Percentiles rank a stretch among this genome's conserved stretches.
Evolutionary conservation across 2,329 filamentous ascomycete species (phyloP).

Genomic region (Botrytis porri): DNA sequence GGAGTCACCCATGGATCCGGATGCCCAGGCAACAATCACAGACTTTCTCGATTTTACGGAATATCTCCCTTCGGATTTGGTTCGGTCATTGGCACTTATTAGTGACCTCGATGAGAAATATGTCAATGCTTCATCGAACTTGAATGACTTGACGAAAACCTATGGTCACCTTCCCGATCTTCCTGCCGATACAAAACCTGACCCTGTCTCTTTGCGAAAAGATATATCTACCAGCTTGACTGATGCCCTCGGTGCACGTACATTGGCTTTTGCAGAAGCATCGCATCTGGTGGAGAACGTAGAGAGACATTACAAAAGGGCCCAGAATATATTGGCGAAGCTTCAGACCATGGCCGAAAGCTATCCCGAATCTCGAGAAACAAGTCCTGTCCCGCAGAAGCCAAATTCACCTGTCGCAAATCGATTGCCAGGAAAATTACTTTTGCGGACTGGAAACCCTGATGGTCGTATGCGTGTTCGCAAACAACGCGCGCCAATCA

Average conservation of each 20-base stretch:
- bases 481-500: conserved; percentile 48
- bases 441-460: conserved; percentile 45
- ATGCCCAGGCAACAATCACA: conserved; percentile 66
- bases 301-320: conserved; percentile 58
- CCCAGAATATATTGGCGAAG: conserved; percentile 57
- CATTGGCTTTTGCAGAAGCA: conserved; percentile 60
- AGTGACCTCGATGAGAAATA: conserved; percentile 61
- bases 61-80: conserved; percentile 65
- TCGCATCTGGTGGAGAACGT: conserved; percentile 62
- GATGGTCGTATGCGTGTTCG: conserved; percentile 24
- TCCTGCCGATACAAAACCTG: conserved; percentile 47
- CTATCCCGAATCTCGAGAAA: conserved; percentile 51
- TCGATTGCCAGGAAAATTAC: conserved; percentile 47
- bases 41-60: conserved; percentile 64
- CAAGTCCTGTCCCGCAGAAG: conserved; percentile 45
- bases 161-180: conserved; percentile 56
- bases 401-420: conserved; percentile 53
- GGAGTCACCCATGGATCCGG: conserved; percentile 52
- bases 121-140: conserved; percentile 50
- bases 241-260: conserved; percentile 53
- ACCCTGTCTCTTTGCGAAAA: conserved; percentile 52
- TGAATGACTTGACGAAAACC: conserved; percentile 54
- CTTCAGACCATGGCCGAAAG: conserved; percentile 59
- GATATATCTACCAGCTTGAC: conserved; percentile 58
- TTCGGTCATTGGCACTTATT: conserved; percentile 63